Conservation (phyloP, 2,329 filamentous ascomycete genomes). For the Hirsutella minnesotensis region DNA sequence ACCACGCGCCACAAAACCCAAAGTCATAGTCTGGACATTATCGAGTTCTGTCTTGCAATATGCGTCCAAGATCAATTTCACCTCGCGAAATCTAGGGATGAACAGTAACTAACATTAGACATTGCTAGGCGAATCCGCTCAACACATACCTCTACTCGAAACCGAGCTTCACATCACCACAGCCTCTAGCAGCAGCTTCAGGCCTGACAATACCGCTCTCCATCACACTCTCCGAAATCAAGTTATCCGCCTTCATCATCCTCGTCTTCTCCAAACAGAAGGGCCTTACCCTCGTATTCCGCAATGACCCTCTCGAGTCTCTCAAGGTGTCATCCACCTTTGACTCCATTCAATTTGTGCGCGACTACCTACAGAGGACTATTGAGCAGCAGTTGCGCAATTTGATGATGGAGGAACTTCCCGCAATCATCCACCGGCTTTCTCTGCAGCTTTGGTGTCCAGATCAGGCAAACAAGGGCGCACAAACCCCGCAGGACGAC, state of each 20-base stretch:
- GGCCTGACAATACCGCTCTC: slow-evolving; percentile 94
- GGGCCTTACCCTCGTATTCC: slow-evolving; percentile 89
- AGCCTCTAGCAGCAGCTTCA: slow-evolving; percentile 81
- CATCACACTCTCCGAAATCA: slow-evolving; percentile 91
- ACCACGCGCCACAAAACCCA: no score
- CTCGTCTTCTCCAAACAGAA: slow-evolving; percentile 97
- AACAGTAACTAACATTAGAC: slow-evolving; percentile 31
- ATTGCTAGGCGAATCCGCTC: slow-evolving; percentile 69
- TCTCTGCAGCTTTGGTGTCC: slow-evolving; percentile 84
- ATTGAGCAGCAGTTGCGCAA: slow-evolving; percentile 89
- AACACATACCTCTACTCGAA: slow-evolving; percentile 93
- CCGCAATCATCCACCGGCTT: slow-evolving; percentile 87
- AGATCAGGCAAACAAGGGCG: slow-evolving; percentile 51
- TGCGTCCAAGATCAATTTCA: no score
- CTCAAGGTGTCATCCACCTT: slow-evolving; percentile 98
- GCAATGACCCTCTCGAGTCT: slow-evolving; percentile 94
- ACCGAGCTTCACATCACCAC: slow-evolving; percentile 82
- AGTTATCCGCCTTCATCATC: slow-evolving; percentile 93
- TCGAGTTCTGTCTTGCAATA: no score
- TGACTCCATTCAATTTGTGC: slow-evolving; percentile 96
- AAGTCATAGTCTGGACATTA: no score
- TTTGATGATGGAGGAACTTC: slow-evolving; percentile 94
- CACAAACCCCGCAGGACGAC: slow-evolving; percentile 33
- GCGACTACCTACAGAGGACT: slow-evolving; percentile 90
- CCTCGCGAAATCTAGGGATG: no score